These are phyloP conservation scores for Chamaecrista fasciculata DNA, from an alignment of 306 rosid species.

Conservation along the genomic window DNA sequence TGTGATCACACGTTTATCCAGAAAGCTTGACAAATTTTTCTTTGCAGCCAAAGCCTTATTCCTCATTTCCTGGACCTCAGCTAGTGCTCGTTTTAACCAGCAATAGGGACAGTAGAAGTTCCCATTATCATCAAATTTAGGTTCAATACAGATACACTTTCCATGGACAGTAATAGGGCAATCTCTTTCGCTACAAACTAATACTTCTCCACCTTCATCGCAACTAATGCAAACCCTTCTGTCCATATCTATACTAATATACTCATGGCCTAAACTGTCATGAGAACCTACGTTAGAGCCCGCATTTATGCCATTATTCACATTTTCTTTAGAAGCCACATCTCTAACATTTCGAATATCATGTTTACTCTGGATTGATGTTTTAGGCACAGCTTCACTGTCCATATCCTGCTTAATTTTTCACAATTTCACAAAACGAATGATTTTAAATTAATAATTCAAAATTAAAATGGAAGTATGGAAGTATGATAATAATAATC, in stretches of 20 bases:
- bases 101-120: slow-evolving; percentile 68
- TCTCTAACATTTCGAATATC: background rate
- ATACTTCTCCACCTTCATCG: slow-evolving; percentile 32
- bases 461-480: background rate
- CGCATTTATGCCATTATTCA: background rate
- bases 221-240: slow-evolving; percentile 48
- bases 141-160: slow-evolving; percentile 49
- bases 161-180: slow-evolving; percentile 59
- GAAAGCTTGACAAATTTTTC: slow-evolving; percentile 42
- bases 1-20: slow-evolving; percentile 20
- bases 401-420: slow-evolving; percentile 2
- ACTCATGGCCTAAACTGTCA: background rate
- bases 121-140: slow-evolving; percentile 57
- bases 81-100: slow-evolving; percentile 40
- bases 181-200: slow-evolving; percentile 51
- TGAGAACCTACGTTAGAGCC: background rate
- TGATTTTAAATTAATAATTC: background rate
- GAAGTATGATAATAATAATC: no score
- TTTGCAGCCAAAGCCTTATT: slow-evolving; percentile 42
- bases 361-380: background rate
- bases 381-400: slow-evolving; percentile 13
- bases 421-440: background rate
- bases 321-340: background rate
- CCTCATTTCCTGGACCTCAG: slow-evolving; percentile 30
- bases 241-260: slow-evolving; percentile 25